Base-by-base conservation (phyloP, 257 asterid genomes). In the Solanum arcanum region DNA sequence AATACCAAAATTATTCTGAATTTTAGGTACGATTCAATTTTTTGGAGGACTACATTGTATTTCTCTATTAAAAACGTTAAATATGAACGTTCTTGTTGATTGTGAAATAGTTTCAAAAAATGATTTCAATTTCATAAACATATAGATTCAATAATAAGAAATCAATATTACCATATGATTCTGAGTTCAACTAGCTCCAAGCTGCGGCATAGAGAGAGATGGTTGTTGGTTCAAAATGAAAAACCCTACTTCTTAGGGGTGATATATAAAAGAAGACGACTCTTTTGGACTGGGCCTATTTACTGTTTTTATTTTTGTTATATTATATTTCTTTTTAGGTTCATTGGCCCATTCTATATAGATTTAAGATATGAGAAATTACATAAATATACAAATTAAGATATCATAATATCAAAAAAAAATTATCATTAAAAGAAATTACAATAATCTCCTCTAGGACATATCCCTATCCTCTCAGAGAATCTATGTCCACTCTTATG, bases 351-450 rank as follows among this genome's bases (percentile, higher is more conserved):
- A 52, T 16, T 52, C 62, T 52, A 7, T 52, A 52, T 6, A 49
- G 9, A 49, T 49, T 49, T 1, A 49, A 5, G 59, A 49, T 49
- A 49, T 14, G 21, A 49, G 16, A 49, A 49, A 2, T 49, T 15
- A 15, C 3, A 49, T 15, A 49, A 15, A 49, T 49, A 49, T 6
- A 49, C 59, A 16, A 49, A 3, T 15, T 49, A 49, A 49, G 59
- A 49, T 49, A 15, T 14, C 1, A 49, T 0, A 15, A 49, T 49
- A 3, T 49, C 21, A 1, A 35, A 35, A 35, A 35, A 5, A 5
- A 1, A 5, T 1, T 1, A 35, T 1, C 7, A 35, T 35, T 6
- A 1, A 5, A 6, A 35, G 1, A 1, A 35, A 35, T 35, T 35
- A 6, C 1, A 35, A 35, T 5, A 35, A 35, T 5, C 7, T 6